Percentiles rank a stretch among this genome's conserved stretches.
Conservation (phyloP, 2,329 filamentous ascomycete genomes). For the Aspergillus fijiensis region DNA sequence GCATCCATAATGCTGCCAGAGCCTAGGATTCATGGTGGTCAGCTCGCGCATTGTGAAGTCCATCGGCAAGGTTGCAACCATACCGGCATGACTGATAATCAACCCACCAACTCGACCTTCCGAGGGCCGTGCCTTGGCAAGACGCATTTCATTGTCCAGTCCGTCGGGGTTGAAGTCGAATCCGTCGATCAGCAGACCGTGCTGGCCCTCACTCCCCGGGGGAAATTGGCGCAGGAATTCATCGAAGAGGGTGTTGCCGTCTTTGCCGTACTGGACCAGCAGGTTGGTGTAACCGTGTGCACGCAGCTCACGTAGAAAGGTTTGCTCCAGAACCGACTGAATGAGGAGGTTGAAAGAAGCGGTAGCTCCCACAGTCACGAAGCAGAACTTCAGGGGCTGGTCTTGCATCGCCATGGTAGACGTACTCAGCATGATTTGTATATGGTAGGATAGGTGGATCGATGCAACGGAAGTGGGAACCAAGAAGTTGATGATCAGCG, state of each 20-base stretch:
- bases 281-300: constrained; percentile 67
- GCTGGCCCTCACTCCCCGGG: constrained; percentile 22
- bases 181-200: constrained; percentile 55
- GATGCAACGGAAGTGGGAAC: too few species aligned
- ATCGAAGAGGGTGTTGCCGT: constrained; percentile 58
- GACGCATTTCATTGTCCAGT: constrained; percentile 59
- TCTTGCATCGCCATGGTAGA: constrained; percentile 14
- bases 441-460: background rate
- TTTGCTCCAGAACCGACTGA: constrained; percentile 59
- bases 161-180: constrained; percentile 67
- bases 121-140: constrained; percentile 48
- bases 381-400: constrained; percentile 55
- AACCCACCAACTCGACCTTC: constrained; percentile 58
- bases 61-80: background rate
- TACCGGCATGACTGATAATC: constrained; percentile 87
- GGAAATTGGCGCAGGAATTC: constrained; percentile 29
- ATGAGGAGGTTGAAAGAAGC: constrained; percentile 76
- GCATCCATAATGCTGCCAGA: constrained; percentile 87
- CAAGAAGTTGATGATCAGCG: background rate
- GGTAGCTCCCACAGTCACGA: constrained; percentile 91
- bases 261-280: constrained; percentile 76
- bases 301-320: constrained; percentile 63
- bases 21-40: constrained; percentile 52
- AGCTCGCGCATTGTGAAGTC: background rate
- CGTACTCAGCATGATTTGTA: background rate